Percentiles rank a stretch among this genome's conserved stretches.
Conservation (phyloP, 495 filamentous ascomycete genomes). For the Friedmanniomyces simplex region DNA sequence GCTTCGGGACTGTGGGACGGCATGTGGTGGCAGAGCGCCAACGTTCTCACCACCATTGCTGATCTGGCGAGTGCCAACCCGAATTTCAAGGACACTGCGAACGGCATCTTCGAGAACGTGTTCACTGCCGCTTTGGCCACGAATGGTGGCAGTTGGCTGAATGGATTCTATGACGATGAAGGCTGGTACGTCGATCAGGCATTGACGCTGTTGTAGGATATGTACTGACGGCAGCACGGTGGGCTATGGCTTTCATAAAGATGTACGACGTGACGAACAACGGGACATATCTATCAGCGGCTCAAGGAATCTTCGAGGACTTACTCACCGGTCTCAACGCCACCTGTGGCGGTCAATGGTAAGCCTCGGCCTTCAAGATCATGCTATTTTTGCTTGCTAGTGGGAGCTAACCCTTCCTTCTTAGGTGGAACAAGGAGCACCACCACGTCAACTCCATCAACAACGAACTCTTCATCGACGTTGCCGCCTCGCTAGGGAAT, state of each 20-base stretch:
- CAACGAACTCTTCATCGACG: slow-evolving; percentile 62
- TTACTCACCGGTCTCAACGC: slow-evolving; percentile 35
- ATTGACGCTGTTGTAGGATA: not conserved
- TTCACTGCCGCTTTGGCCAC: slow-evolving; percentile 8
- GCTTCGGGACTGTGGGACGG: not conserved
- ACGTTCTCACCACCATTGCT: slow-evolving; percentile 2
- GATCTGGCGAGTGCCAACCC: slow-evolving; percentile 2
- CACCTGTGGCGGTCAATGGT: slow-evolving; percentile 52
- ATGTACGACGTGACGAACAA: slow-evolving; percentile 27
- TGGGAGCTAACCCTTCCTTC: no score
- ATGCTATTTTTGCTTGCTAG: no score
- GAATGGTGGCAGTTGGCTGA: slow-evolving; percentile 15
- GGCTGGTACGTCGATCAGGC: slow-evolving; percentile 24
- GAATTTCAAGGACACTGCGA: not conserved
- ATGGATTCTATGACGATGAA: slow-evolving; percentile 32
- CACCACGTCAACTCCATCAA: slow-evolving; percentile 59
- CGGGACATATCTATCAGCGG: slow-evolving; percentile 31
- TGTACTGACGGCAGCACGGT: not conserved
- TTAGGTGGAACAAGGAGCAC: slow-evolving; percentile 48
- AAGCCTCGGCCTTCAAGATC: no score
- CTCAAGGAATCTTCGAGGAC: slow-evolving; percentile 50
- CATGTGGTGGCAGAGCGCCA: slow-evolving; percentile 6
- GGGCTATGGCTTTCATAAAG: slow-evolving; percentile 27
- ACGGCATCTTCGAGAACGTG: slow-evolving; percentile 15
- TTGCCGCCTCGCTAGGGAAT: slow-evolving; percentile 65